These are phyloP conservation scores for Eutrema heterophyllum DNA, from an alignment of 345 rosid genomes.

Conservation along the genomic window DNA sequence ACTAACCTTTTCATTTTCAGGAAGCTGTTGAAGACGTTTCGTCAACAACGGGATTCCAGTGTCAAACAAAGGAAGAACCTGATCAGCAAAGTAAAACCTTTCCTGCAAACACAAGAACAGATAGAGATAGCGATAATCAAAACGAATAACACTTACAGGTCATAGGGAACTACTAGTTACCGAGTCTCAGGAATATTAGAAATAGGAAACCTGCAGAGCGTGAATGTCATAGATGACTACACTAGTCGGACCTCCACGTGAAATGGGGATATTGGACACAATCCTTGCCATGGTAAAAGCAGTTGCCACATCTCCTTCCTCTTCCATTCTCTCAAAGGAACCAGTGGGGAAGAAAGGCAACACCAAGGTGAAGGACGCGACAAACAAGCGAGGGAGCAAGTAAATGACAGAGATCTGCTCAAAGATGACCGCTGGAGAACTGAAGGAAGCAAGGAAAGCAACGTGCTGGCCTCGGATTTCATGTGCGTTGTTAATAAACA, in stretches of 20 bases:
- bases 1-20: constrained; percentile 66
- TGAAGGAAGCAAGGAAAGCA: constrained; percentile 89
- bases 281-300: constrained; percentile 98
- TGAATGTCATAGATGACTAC: constrained; percentile 93
- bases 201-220: constrained; percentile 69
- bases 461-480: constrained; percentile 92
- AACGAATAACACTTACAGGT: background rate
- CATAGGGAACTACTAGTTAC: background rate
- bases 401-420: constrained; percentile 97
- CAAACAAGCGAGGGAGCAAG: constrained; percentile 85
- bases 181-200: background rate
- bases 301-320: constrained; percentile 98
- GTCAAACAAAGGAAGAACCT: constrained; percentile 94
- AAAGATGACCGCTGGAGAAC: constrained; percentile 88
- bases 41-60: constrained; percentile 92
- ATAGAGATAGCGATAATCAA: background rate
- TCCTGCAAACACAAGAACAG: constrained; percentile 49
- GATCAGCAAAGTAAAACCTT: constrained; percentile 93
- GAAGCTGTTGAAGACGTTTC: constrained; percentile 78
- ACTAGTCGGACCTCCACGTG: constrained; percentile 98
- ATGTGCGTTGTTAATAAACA: constrained; percentile 87
- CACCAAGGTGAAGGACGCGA: constrained; percentile 87
- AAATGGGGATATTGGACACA: constrained; percentile 86
- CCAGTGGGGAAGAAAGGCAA: constrained; percentile 98
- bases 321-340: constrained; percentile 98